phyloP scores from a whole-genome alignment of 768 basidiomycete species.

The Russula ochroleuca region DNA sequence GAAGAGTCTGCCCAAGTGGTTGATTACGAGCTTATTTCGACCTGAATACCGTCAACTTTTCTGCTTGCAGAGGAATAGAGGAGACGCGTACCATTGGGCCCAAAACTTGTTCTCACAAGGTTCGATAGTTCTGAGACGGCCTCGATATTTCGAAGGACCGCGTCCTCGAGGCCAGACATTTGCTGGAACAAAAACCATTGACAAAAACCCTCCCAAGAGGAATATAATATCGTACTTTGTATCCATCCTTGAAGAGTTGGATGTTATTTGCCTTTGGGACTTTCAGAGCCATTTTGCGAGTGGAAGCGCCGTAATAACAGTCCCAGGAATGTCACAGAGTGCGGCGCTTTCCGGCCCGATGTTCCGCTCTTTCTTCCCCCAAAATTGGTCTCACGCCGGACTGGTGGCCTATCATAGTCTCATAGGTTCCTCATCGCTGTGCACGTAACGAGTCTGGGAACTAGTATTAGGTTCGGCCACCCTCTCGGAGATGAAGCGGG shows the following conservation, averaged over 20 bases:
- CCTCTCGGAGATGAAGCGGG: slow-evolving; percentile 5
- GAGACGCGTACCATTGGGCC: slow-evolving; percentile 76
- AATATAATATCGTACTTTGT: slow-evolving; percentile 57
- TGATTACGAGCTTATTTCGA: slow-evolving; percentile 96
- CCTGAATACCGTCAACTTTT: slow-evolving; percentile 44
- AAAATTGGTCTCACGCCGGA: not conserved
- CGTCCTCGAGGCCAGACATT: slow-evolving; percentile 89
- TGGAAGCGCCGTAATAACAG: not conserved
- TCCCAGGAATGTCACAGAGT: not conserved
- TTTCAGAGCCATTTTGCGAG: slow-evolving; percentile 74
- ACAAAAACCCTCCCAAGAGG: not conserved
- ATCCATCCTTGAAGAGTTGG: slow-evolving; percentile 96
- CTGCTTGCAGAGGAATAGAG: not conserved
- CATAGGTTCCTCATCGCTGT: not conserved
- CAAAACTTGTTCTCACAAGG: slow-evolving; percentile 94
- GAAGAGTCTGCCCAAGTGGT: slow-evolving; percentile 92
- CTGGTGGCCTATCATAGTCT: not conserved
- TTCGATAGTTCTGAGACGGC: slow-evolving; percentile 94
- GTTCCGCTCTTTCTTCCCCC: not conserved
- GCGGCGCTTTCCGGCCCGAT: not conserved
- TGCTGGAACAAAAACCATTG: slow-evolving; percentile 42
- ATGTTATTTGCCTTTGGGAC: slow-evolving; percentile 85
- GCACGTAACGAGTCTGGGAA: not conserved
- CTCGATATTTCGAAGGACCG: slow-evolving; percentile 93
- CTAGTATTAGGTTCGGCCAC: slow-evolving; percentile 10